A percentile compares a stretch with the other conserved stretches of the same genome.
Conservation (phyloP, 2,329 filamentous ascomycete genomes). For the Aspergillus texensis region DNA sequence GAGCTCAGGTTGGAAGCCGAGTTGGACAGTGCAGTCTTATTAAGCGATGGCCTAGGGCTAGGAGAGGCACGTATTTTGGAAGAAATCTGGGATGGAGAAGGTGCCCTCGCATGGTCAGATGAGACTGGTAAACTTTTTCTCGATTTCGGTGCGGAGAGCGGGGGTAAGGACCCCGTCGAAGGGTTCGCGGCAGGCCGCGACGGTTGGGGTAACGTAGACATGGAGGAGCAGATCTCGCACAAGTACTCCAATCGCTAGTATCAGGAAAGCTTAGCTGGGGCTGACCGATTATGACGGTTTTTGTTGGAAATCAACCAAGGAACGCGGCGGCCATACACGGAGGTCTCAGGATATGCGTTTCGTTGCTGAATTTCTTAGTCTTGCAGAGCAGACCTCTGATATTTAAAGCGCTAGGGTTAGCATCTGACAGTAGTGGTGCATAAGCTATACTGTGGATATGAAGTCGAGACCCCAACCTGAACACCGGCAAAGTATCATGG, state of each 20-base stretch:
- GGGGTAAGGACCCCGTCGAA: slow-evolving; percentile 71
- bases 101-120: slow-evolving; percentile 49
- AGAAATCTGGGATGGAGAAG: slow-evolving; percentile 50
- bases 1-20: slow-evolving; percentile 59
- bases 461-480: neutral
- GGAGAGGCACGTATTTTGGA: slow-evolving; percentile 63
- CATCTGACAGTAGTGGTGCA: neutral
- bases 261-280: neutral
- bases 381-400: neutral
- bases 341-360: neutral
- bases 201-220: slow-evolving; percentile 67
- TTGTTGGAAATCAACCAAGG: neutral
- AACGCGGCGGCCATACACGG: neutral
- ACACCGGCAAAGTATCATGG: neutral
- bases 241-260: neutral
- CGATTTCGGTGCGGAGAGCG: slow-evolving; percentile 72
- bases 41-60: slow-evolving; percentile 54
- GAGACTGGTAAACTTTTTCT: slow-evolving; percentile 64
- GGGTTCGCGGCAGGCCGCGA: slow-evolving; percentile 65
- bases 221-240: slow-evolving; percentile 18
- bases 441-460: neutral
- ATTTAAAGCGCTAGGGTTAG: neutral
- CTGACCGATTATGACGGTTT: too few relatives aligned
- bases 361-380: neutral
- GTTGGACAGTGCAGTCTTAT: slow-evolving; percentile 51